Base-by-base conservation (phyloP, 768 basidiomycete species). In the Leucogyrophana mollusca region DNA sequence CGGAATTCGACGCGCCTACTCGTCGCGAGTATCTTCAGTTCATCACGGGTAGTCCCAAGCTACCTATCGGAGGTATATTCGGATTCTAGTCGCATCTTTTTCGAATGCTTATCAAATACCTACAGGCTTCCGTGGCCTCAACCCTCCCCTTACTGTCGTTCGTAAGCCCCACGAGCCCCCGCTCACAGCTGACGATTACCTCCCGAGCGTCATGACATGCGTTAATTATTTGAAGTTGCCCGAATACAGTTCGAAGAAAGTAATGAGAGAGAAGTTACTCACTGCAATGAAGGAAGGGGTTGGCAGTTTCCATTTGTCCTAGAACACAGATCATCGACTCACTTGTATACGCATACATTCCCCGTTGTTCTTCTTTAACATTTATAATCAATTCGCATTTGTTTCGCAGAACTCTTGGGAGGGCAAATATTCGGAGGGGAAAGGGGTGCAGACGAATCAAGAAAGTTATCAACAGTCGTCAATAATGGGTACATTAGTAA, bases 151-250 rank as follows among this genome's bases (percentile, higher is more conserved):
- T 48, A 99, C 96, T 2, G 94, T 99, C 17, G 95, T 99, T 16
- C 85, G 95, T 51, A 98, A 98, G 68, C 94, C 91, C 8, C 94
- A 95, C 55, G 96, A 97, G 66, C 76, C 88, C 6, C 89, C 94
- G 9, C 74, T 96, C 47, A 82, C 81, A 5, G 90, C 95, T 6
- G 93, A 98, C 62, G 91, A 96, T 60, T 94, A 96, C 62, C 74
- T 98, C 22, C 94, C 94, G 0, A 94, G 91, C 58, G 94, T 97
- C 23, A 98, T 98, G 96, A 98, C 96, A 3, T 99, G 96, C 66
- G 94, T 93, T 50, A 93, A 94, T 67, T 95, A 93, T 62, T 72
- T 99, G 60, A 99, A 99, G 67, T 73, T 97, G 54, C 95, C 95
- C 0, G 94, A 97, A 59, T 98, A 98, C 65, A 91, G 89, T 46